Evolutionary conservation across 2,329 filamentous ascomycete genomes (phyloP).

Genomic region (Xenoacremonium recifei): DNA sequence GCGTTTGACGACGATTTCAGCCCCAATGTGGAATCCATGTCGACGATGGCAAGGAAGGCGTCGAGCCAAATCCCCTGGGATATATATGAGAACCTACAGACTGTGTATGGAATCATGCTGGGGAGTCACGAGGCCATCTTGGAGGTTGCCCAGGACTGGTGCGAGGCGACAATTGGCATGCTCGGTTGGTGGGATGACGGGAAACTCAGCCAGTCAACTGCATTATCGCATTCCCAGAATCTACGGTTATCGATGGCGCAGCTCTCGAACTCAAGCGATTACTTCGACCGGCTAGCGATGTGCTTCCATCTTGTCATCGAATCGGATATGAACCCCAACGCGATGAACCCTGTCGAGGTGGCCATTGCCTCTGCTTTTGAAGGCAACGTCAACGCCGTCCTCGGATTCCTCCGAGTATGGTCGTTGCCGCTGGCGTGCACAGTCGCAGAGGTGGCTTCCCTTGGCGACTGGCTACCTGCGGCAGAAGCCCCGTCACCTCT

Average conservation of each 20-base stretch:
- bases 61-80: conserved; percentile 87
- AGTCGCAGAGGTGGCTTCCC: conserved; percentile 79
- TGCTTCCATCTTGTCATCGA: conserved; percentile 68
- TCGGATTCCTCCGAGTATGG: conserved; percentile 74
- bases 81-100: conserved; percentile 80
- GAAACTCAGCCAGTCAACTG: conserved; percentile 44
- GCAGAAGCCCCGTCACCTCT: conserved; percentile 41
- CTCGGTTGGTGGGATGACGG: conserved; percentile 91
- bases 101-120: conserved; percentile 76
- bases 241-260: conserved; percentile 36
- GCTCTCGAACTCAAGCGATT: conserved; percentile 60
- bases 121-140: conserved; percentile 76
- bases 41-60: conserved; percentile 70
- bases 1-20: conserved; percentile 32
- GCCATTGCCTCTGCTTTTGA: conserved; percentile 80
- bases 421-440: conserved; percentile 77
- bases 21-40: conserved; percentile 50
- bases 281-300: conserved; percentile 69
- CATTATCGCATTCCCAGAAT: conserved; percentile 39
- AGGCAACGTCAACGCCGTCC: conserved; percentile 72
- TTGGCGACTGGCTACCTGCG: conserved; percentile 75
- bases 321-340: conserved; percentile 75
- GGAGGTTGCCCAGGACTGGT: conserved; percentile 81
- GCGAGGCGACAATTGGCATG: conserved; percentile 80
- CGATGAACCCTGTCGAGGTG: conserved; percentile 73